phyloP scores from a whole-genome alignment of 768 basidiomycete genomes.

The Hygrophorus russula region DNA sequence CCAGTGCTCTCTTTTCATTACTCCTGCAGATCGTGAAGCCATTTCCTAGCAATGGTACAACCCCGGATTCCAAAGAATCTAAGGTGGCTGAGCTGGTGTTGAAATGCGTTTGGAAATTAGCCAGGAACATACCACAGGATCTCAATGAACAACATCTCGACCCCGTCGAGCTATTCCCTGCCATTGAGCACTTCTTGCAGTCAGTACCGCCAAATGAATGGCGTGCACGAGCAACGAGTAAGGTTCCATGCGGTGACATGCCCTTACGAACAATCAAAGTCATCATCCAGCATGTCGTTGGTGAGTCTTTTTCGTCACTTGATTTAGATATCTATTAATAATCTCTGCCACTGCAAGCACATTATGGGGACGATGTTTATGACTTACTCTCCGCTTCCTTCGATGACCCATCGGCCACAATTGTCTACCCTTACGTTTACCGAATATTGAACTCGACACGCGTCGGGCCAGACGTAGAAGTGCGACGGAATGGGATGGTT shows the following conservation, averaged over 20 bases:
- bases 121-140: conserved; percentile 88
- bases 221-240: conserved; percentile 83
- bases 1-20: conserved; percentile 68
- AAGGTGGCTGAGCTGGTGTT: conserved; percentile 88
- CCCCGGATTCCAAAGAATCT: conserved; percentile 67
- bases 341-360: conserved; percentile 33
- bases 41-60: conserved; percentile 64
- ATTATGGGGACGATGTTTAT: conserved; percentile 83
- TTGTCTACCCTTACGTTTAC: conserved; percentile 92
- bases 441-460: conserved; percentile 72
- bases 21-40: conserved; percentile 78
- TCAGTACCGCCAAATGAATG: conserved; percentile 94
- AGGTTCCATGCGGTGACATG: conserved; percentile 95
- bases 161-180: conserved; percentile 80
- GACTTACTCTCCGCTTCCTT: conserved; percentile 85
- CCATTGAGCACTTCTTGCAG: conserved; percentile 90
- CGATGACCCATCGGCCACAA: conserved; percentile 94
- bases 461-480: conserved; percentile 27
- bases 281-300: conserved; percentile 93
- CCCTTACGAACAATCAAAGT: conserved; percentile 96
- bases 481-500: conserved; percentile 20
- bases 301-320: conserved; percentile 38
- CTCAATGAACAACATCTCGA: conserved; percentile 70
- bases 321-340: conserved; percentile 1
- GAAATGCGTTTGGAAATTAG: conserved; percentile 98